A percentile compares a stretch with the other conserved stretches of the same genome.
Conservation (phyloP, 352 stramenopile genomes). For the Phytophthora cajani region DNA sequence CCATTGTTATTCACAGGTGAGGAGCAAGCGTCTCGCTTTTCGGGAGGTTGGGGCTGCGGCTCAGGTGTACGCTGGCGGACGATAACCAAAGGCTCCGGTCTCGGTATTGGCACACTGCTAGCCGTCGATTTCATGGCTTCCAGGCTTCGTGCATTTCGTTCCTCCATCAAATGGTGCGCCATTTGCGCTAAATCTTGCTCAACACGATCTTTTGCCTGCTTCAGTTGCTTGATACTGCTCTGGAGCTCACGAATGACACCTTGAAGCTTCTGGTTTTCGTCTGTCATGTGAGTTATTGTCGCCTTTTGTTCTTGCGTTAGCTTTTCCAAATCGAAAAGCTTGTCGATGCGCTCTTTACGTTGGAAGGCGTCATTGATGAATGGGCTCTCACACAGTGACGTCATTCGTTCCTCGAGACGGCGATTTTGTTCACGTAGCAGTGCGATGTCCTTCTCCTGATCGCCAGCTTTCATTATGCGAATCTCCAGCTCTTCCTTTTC, state of each 20-base stretch:
- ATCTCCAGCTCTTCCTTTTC: slow-evolving; percentile 86
- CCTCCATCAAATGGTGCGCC: slow-evolving; percentile 74
- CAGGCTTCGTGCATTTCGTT: slow-evolving; percentile 52
- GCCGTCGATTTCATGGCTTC: slow-evolving; percentile 36
- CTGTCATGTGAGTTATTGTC: slow-evolving; percentile 69
- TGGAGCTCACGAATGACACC: slow-evolving; percentile 84
- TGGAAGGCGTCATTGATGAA: slow-evolving; percentile 94
- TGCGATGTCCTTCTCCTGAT: slow-evolving; percentile 84
- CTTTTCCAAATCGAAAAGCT: slow-evolving; percentile 88
- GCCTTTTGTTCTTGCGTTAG: slow-evolving; percentile 77
- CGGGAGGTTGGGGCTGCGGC: slow-evolving; percentile 20
- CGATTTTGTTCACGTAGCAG: slow-evolving; percentile 84
- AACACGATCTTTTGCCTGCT: slow-evolving; percentile 73
- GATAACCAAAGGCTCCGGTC: slow-evolving; percentile 24
- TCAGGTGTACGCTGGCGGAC: slow-evolving; percentile 18
- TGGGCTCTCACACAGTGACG: slow-evolving; percentile 90
- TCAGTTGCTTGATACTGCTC: slow-evolving; percentile 81
- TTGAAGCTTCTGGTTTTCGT: slow-evolving; percentile 87
- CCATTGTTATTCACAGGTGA: slow-evolving; percentile 54
- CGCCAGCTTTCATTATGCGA: slow-evolving; percentile 58
- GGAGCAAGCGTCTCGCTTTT: slow-evolving; percentile 68
- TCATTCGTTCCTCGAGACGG: slow-evolving; percentile 91
- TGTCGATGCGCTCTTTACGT: slow-evolving; percentile 86
- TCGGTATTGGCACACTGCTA: slow-evolving; percentile 13
- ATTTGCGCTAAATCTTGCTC: slow-evolving; percentile 71